phyloP scores from a whole-genome alignment of 2,329 filamentous ascomycete genomes.

The Ceratocystiopsis sp. region DNA sequence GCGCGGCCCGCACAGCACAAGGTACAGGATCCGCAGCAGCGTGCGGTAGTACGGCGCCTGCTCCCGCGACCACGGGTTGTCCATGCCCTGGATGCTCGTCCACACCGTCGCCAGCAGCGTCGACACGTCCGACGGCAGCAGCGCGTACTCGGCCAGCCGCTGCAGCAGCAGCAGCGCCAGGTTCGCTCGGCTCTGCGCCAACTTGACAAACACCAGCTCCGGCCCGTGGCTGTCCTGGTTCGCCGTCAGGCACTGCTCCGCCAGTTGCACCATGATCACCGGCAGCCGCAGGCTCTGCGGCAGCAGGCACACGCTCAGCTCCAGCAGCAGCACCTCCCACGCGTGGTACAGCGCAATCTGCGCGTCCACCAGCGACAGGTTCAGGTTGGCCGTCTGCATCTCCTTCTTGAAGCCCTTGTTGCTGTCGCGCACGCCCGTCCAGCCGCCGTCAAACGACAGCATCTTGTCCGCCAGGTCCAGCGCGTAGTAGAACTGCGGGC shows the following conservation, averaged over 20 bases:
- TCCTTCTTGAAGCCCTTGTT: constrained; percentile 56
- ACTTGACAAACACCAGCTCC: constrained; percentile 63
- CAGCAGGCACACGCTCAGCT: constrained; percentile 52
- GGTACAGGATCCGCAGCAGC: constrained; percentile 69
- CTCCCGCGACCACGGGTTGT: constrained; percentile 33
- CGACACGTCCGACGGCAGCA: constrained; percentile 32
- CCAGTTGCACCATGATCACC: constrained; percentile 46
- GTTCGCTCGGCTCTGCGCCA: constrained; percentile 61
- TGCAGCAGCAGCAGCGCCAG: constrained; percentile 72
- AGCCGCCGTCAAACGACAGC: constrained; percentile 60
- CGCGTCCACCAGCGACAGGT: constrained; percentile 80
- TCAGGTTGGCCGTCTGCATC: constrained; percentile 73
- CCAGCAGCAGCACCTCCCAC: constrained; percentile 77
- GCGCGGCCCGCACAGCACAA: constrained; percentile 51
- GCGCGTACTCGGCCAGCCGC: constrained; percentile 46
- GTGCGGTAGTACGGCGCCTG: constrained; percentile 61
- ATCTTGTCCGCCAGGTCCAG: constrained; percentile 58
- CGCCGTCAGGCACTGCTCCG: constrained; percentile 58
- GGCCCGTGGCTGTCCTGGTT: constrained; percentile 55
- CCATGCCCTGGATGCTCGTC: constrained; percentile 33
- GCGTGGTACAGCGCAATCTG: constrained; percentile 74
- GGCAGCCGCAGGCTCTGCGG: constrained; percentile 32
- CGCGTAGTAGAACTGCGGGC: constrained; percentile 71
- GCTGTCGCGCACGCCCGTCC: constrained; percentile 42
- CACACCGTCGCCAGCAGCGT: constrained; percentile 33